Percentiles rank a stretch among this genome's conserved stretches.
phyloP scores from a whole-genome alignment of 176 grass and related monocot species.

The Hyparrhenia diplandra region DNA sequence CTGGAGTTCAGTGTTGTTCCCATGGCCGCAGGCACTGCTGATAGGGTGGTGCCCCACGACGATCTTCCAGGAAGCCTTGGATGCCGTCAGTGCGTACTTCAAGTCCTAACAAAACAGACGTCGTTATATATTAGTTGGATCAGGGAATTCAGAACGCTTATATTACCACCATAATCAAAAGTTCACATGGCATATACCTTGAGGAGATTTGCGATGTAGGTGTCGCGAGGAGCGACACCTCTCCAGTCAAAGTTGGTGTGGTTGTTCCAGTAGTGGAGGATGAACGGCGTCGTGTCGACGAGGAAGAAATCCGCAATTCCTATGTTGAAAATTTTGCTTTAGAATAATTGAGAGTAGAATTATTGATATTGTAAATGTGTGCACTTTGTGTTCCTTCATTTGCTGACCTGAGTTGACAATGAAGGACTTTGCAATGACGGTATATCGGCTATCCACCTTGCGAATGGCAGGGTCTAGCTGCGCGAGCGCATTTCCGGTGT shows the following conservation, averaged over 20 bases:
- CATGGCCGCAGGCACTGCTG: conserved; percentile 77
- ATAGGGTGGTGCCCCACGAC: conserved; percentile 87
- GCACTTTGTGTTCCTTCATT: background rate
- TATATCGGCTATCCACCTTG: conserved; percentile 27
- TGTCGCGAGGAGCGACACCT: conserved; percentile 60
- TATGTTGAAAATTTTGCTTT: background rate
- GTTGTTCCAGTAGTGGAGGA: conserved; percentile 67
- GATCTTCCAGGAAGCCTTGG: conserved; percentile 76
- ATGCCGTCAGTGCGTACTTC: conserved; percentile 44
- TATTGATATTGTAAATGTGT: background rate
- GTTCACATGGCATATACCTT: too few relatives aligned
- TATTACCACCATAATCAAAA: background rate
- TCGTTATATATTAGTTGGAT: too few relatives aligned
- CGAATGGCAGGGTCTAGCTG: conserved; percentile 37
- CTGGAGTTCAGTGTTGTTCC: conserved; percentile 73
- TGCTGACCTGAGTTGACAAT: conserved; percentile 31
- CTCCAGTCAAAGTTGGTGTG: conserved; percentile 76
- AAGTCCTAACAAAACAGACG: conserved; percentile 36
- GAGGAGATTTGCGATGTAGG: conserved; percentile 56
- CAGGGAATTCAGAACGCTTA: background rate
- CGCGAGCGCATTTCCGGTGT: conserved; percentile 28
- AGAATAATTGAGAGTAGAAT: background rate
- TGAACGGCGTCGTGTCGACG: conserved; percentile 71
- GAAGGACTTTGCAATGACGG: conserved; percentile 38
- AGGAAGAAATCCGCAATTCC: conserved; percentile 78